Evolutionary conservation across 441 rosid genomes (phyloP), one percentile per base, ranked within the genome.

Genomic region (Eutrema salsugineum): DNA sequence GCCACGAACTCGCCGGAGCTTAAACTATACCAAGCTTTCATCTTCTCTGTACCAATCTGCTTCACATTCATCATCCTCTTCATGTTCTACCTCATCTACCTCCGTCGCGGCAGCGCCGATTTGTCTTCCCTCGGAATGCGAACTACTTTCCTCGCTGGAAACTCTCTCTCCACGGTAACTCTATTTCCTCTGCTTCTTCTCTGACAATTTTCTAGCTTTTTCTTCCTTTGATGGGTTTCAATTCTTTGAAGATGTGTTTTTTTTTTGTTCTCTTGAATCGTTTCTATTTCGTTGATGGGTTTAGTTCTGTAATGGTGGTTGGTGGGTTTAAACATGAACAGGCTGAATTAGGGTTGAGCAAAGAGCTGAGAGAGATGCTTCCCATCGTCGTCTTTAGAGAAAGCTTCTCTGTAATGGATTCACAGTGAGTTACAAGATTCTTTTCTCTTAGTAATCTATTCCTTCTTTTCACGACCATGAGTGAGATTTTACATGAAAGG

Each of bases 311-410:
- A 36, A 22, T 66, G 72, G 42, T 63, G n/a, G 27, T 64, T 39
- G 71, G 71, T 57, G 69, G 16, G 47, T 42, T 46, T 53, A 19
- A 33, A 61, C 3, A 20, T 77, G 36, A 27, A 61, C 84, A 89
- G 91, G 85, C 76, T 80, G 93, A 89, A 63, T 22, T 82, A 83
- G 97, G 98, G 16, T 78, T 93, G 81, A 87, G 85, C 82, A 88
- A 90, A 73, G 98, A 93, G 68, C 63, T 93, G 67, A 86, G 97
- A 75, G 96, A 93, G 85, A 87, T 93, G 98, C 84, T 93, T 7
- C 97, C 98, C 51, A 81, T 91, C 76, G 78, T 93, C 43, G 79
- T 91, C 42, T 93, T 79, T 76, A 87, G 66, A 77, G 92, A 91
- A 83, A 93, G 94, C 87, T 93, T 93, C 83, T 83, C 87, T 6